Percentiles rank a stretch among this genome's conserved stretches.
phyloP scores from a whole-genome alignment of 495 filamentous ascomycete genomes.

The Penicillium alfredii region DNA sequence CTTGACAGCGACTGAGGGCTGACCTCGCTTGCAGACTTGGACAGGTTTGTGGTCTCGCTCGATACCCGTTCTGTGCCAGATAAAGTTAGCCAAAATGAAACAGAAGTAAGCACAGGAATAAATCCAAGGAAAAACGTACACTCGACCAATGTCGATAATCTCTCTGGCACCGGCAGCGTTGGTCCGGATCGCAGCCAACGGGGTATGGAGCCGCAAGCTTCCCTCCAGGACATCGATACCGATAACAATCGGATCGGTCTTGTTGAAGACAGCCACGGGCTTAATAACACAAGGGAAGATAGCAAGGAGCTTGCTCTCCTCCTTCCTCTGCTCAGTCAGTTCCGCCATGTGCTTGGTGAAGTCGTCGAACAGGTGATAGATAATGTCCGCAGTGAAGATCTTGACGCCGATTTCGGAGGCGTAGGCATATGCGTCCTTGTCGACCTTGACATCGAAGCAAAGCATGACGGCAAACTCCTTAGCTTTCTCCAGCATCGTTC shows the following conservation, averaged over 20 bases:
- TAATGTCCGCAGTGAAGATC: conserved; percentile 98
- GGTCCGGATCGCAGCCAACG: conserved; percentile 75
- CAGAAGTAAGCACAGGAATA: neutral
- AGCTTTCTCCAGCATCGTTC: conserved; percentile 93
- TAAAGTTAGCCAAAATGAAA: conserved; percentile 3
- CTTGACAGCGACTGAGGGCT: conserved; percentile 95
- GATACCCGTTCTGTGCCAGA: conserved; percentile 65
- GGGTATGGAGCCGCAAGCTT: conserved; percentile 75
- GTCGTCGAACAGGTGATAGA: conserved; percentile 95
- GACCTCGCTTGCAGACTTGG: conserved; percentile 84
- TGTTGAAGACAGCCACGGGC: conserved; percentile 95
- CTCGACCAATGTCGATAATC: conserved; percentile 79
- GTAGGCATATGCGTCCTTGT: conserved; percentile 89
- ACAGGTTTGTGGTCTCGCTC: conserved; percentile 97
- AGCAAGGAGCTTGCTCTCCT: conserved; percentile 88
- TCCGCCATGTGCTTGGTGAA: conserved; percentile 92
- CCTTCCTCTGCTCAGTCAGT: conserved; percentile 83
- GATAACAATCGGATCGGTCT: conserved; percentile 91
- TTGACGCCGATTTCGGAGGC: conserved; percentile 94
- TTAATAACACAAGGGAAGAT: conserved; percentile 93
- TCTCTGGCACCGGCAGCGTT: conserved; percentile 76
- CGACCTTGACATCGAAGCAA: conserved; percentile 98
- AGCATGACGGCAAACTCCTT: conserved; percentile 98
- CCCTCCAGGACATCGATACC: conserved; percentile 95
- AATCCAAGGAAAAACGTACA: conserved; percentile 58